Evolutionary conservation across 768 basidiomycete species (phyloP), one percentile per base, ranked within the genome.

Genomic region (Agrocybe chaxingu): DNA sequence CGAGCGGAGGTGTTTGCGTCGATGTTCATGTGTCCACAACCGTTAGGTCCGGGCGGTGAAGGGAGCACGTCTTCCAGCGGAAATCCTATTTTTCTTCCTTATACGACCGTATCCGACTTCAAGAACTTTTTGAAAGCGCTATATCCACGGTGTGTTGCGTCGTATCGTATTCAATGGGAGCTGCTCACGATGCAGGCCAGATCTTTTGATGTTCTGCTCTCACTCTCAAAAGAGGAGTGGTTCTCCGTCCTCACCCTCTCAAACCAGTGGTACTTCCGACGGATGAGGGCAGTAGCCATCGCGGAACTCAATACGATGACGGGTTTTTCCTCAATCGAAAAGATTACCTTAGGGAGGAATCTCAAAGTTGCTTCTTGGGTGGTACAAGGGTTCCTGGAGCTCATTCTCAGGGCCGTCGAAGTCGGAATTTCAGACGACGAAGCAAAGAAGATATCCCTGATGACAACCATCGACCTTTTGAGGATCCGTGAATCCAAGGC

Each of bases 351-450:
- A 2, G 55, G 55, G 8, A 33, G 55, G 4, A 16, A 38, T 34
- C 31, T 18, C 34, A 29, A 35, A 11, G 36, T 52, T 19, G 45
- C 47, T 12, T 46, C 55, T 8, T 56, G 55, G 55, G 38, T 56
- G 4, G 8, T 47, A 16, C 34, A 36, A 8, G 55, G 51, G 2
- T 33, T 48, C 4, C 3, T 12, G 7, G 47, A 45, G 12, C 18
- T 59, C 3, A 40, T 50, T 12, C 9, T 42, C 7, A 31, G 51
- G 12, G 24, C 24, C 24, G 3, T 24, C 24, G 7, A 38, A 0
- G 32, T 29, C 3, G 42, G 40, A 6, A 52, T 59, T 32, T 39
- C 24, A 1, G 52, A 56, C 16, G 44, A 52, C 7, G 54, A 59
- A 18, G 47, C 50, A 24, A 24, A 24, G 24, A 24, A 24, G 24